These are phyloP conservation scores for Balamuthia mandrillaris DNA, from an alignment of 208 protist genomes.

Conservation along the genomic window DNA sequence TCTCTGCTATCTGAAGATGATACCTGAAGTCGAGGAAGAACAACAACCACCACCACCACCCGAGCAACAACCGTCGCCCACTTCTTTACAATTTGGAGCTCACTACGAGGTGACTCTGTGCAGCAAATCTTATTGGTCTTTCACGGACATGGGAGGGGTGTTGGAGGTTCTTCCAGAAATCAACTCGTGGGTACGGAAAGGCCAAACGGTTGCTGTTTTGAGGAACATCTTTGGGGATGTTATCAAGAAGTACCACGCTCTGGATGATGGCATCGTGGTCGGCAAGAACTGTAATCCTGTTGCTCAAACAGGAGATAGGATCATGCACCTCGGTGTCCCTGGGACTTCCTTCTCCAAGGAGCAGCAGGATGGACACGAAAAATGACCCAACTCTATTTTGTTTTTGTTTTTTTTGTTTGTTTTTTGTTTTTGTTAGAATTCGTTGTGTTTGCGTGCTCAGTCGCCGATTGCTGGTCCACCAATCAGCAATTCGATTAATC, in stretches of 20 bases:
- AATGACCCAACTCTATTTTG: too few species aligned
- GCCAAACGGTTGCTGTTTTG: constrained; percentile 45
- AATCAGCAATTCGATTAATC: too few species aligned
- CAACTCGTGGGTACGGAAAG: constrained; percentile 57
- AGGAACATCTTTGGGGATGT: constrained; percentile 54
- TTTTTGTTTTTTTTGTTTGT: too few species aligned
- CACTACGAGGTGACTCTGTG: constrained; percentile 38
- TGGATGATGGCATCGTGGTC: constrained; percentile 39
- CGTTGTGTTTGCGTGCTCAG: too few species aligned
- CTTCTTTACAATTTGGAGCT: too few species aligned
- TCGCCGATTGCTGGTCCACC: too few species aligned
- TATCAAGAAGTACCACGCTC: constrained; percentile 47
- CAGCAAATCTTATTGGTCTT: constrained; percentile 43
- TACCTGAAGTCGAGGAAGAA: constrained; percentile 9
- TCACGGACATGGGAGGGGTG: constrained; percentile 35
- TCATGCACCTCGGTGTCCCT: constrained; percentile 52
- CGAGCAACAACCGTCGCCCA: too few species aligned
- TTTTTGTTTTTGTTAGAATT: too few species aligned
- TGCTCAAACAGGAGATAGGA: constrained; percentile 47
- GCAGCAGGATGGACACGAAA: constrained; percentile 27
- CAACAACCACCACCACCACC: too few species aligned
- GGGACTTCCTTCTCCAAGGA: constrained; percentile 15
- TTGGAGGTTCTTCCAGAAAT: constrained; percentile 45
- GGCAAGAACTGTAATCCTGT: constrained; percentile 55
- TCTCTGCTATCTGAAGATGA: constrained; percentile 43